Base-by-base conservation (phyloP, 495 filamentous ascomycete genomes). In the Pseudomonodictys pantanalensis region DNA sequence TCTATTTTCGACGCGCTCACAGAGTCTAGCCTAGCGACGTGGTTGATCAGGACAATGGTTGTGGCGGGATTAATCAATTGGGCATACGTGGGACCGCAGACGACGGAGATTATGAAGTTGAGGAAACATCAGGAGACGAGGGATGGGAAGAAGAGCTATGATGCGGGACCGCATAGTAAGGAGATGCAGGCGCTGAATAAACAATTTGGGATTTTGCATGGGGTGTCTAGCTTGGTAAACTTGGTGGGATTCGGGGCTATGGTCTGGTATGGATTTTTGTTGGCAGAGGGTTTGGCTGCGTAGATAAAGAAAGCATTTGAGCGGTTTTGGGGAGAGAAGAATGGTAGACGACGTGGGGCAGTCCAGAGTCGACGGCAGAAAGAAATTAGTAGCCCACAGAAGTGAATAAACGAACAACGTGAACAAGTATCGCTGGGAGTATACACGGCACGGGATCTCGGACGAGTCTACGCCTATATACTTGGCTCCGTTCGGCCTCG, bases 161-260 rank as follows among this genome's bases (percentile, higher is more conserved):
- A 96, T 53, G 71, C 76, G 23, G 78, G 80, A 15, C 84, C 88
- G 29, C 87, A 92, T 62, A 90, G 86, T 5, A 79, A 85, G 69
- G 88, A 89, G 75, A 96, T 96, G 91, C 60, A 78, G 58, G 77
- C 77, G 24, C 70, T 97, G 69, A 97, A 96, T 76, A 87, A 83
- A 76, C 77, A 75, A 66, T 97, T 97, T 75, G 81, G 79, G 4
- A 79, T 77, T 41, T 73, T 96, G 48, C 92, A 97, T 75, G 89
- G 92, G 20, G 67, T 83, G 17, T 91, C 87, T 22, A 83, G 86
- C 46, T 65, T 91, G 61, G 64, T 92, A 41, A 96, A 95, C 69
- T 57, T 96, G 62, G 76, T 78, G 22, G 83, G 82, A 12, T 74
- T 93, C 43, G 56, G 86, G 47, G 81, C 80, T 1, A 86, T 86